Base-by-base conservation (phyloP, 2,329 filamentous ascomycete genomes). In the Stagonosporopsis cucurbitacearum region DNA sequence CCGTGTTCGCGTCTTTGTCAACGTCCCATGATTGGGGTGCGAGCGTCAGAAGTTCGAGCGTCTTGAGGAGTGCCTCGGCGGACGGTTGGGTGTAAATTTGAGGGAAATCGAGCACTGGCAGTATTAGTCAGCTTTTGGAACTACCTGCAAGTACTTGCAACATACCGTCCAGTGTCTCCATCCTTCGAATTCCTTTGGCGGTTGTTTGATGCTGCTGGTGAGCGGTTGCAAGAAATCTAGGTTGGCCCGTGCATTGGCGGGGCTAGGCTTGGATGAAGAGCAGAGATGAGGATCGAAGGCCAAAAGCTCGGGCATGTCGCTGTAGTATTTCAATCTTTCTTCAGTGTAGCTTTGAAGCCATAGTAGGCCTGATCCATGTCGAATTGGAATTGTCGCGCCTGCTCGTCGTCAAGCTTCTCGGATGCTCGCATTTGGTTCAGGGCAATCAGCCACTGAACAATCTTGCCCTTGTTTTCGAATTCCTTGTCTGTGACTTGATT, bases 361-460 rank as follows among this genome's bases (percentile, higher is more conserved):
- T 94, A 88, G 72, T 98, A 98, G 36, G 94, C 94, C 70, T 91
- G 88, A 72, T 96, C 92, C 70, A 98, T 96, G 74, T 98, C 94
- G 75, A 96, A 86, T 64, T 95, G 90, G 65, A 98, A 80, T 75
- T 99, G 92, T 54, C 94, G 83, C 6, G 90, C 90, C 77, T 97
- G 92, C 54, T 94, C 88, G 68, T 96, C 90, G 65, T 85, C 88
- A 65, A 99, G 77, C 74, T 96, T 92, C 69, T 98, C 93, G 1
- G 92, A 92, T 8, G 93, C 95, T 71, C 91, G 91, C 95, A 99
- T 98, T 78, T 97, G 93, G 73, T 99, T 99, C 62, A 99, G 81
- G 6, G 91, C 90, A 68, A 99, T 99, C 64, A 99, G 83, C 95
- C 95, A 99, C 75, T 97, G 93, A 53, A 99, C 92, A 67, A 99